Evolutionary conservation across 1,139 yeast genomes (phyloP).

Genomic region (Geotrichum aggregatum): DNA sequence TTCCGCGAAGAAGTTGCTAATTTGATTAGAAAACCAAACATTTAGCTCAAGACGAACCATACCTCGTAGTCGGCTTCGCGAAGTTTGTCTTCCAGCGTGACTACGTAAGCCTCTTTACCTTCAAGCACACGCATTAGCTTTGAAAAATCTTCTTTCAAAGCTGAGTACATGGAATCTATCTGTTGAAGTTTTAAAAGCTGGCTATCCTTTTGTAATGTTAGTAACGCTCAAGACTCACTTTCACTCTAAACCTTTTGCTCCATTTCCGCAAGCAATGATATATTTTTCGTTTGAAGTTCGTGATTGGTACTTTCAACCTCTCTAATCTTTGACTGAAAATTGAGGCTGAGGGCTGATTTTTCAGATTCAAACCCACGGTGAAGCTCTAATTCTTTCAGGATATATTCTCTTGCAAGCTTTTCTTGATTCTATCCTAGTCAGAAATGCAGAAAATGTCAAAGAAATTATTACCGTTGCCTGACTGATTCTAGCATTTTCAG

Average conservation of each 20-base stretch:
- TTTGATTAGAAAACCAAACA: slow-evolving; percentile 1
- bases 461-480: slow-evolving; percentile 9
- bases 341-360: slow-evolving; percentile 8
- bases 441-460: background rate
- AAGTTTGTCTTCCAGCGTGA: slow-evolving; percentile 11
- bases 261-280: slow-evolving; percentile 4
- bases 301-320: slow-evolving; percentile 13
- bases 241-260: slow-evolving; percentile 10
- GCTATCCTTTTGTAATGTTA: background rate
- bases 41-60: background rate
- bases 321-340: slow-evolving; percentile 5
- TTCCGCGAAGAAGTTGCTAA: slow-evolving; percentile 12
- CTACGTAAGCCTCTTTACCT: slow-evolving; percentile 11
- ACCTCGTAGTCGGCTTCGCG: slow-evolving; percentile 21
- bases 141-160: slow-evolving; percentile 12
- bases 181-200: slow-evolving; percentile 11
- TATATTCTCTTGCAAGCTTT: slow-evolving; percentile 15
- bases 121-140: slow-evolving; percentile 7
- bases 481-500: slow-evolving; percentile 14
- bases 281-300: slow-evolving; percentile 9
- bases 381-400: slow-evolving; percentile 19
- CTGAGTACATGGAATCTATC: slow-evolving; percentile 14
- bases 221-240: background rate
- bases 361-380: slow-evolving; percentile 20
- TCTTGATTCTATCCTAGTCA: slow-evolving; percentile 11